Conservation (phyloP, 371 early-diverging fungal species). For the Haplosporangium sp. region DNA sequence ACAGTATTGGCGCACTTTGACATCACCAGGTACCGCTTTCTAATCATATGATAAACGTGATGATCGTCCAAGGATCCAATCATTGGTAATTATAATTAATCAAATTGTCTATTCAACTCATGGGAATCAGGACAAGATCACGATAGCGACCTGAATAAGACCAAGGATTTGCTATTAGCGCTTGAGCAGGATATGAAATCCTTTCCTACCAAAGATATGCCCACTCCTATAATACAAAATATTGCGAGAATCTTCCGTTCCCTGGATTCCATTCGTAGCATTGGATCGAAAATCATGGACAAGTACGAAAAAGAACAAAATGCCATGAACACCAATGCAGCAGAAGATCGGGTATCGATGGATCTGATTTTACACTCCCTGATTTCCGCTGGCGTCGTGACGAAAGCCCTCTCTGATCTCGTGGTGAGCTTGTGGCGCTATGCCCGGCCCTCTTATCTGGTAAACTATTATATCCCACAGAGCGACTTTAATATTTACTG, state of each 20-base stretch:
- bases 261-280: conserved; percentile 37
- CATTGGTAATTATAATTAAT: background rate
- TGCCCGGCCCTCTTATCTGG: conserved; percentile 16
- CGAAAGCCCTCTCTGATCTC: conserved; percentile 15
- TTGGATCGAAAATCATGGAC: conserved; percentile 37
- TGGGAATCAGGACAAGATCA: background rate
- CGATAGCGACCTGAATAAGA: conserved; percentile 1
- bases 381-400: background rate
- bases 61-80: background rate
- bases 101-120: background rate
- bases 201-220: conserved; percentile 5
- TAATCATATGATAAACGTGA: background rate
- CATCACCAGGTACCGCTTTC: conserved; percentile 13
- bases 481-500: background rate
- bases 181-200: conserved; percentile 12
- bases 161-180: background rate
- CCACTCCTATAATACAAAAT: conserved; percentile 17
- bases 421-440: conserved; percentile 24
- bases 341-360: background rate
- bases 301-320: conserved; percentile 12
- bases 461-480: background rate
- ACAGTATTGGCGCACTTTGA: conserved; percentile 15
- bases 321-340: no score
- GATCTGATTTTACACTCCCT: background rate
- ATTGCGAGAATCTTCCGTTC: conserved; percentile 47